phyloP scores from a whole-genome alignment of 169 alveolate genomes.

The Eimeria falciformis region DNA sequence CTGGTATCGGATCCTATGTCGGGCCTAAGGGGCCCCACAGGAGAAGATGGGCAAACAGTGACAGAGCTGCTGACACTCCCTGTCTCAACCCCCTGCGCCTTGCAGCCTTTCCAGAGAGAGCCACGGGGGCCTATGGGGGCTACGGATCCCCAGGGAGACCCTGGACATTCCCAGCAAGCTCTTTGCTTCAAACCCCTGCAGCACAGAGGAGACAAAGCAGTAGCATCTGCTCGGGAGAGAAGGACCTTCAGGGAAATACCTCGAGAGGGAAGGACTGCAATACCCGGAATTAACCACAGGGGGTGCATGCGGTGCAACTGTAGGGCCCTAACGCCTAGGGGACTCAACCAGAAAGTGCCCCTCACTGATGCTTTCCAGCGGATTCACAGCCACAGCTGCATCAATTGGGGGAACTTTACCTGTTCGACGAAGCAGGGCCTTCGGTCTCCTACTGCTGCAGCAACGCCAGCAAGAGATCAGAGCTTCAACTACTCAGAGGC shows the following conservation, averaged over 20 bases:
- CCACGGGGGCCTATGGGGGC: background rate
- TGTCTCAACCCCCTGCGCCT: background rate
- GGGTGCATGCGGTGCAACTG: background rate
- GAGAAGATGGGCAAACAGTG: background rate
- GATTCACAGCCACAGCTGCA: too few species aligned
- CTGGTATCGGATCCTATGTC: background rate
- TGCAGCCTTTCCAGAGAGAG: background rate
- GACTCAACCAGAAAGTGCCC: too few species aligned
- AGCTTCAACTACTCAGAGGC: background rate
- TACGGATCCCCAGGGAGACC: background rate
- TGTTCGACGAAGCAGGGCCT: too few species aligned
- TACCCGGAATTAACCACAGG: background rate
- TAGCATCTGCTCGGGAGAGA: too few species aligned
- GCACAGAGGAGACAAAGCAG: constrained; percentile 13
- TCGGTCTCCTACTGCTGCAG: background rate
- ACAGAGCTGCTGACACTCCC: background rate
- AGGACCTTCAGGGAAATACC: background rate
- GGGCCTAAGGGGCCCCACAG: background rate
- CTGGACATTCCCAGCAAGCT: constrained; percentile 38
- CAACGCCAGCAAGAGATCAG: background rate
- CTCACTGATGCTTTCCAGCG: too few species aligned
- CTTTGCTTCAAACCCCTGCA: constrained; percentile 35
- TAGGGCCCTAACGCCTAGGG: background rate
- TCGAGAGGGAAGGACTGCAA: background rate
- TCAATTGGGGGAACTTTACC: too few species aligned